Evolutionary conservation across 306 rosid species (phyloP).

Genomic region (Glycine latifolia): DNA sequence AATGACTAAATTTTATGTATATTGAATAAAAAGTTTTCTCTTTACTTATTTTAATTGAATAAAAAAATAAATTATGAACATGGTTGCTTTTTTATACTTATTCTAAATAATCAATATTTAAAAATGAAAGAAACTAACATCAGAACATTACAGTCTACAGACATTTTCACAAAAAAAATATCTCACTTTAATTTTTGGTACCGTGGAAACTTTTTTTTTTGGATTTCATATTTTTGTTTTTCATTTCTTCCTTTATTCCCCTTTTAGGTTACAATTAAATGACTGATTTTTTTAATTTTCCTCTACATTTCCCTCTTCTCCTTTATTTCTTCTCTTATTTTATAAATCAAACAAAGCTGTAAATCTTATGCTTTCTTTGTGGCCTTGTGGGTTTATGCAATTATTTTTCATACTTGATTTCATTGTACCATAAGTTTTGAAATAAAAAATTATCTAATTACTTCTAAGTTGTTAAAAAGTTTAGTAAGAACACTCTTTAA

Average conservation of each 20-base stretch:
- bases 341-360: neutral
- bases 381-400: neutral
- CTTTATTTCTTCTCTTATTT: neutral
- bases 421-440: neutral
- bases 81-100: neutral
- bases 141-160: neutral
- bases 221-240: neutral
- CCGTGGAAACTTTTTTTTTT: neutral
- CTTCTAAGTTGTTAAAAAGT: neutral
- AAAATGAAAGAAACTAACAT: too few species aligned
- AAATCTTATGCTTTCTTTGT: neutral
- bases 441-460: neutral
- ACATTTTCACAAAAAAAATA: neutral
- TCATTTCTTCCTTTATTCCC: neutral
- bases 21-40: too few species aligned
- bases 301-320: neutral
- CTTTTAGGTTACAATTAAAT: neutral
- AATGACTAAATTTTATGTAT: too few species aligned
- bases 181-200: neutral
- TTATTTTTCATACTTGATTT: neutral
- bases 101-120: neutral
- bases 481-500: neutral
- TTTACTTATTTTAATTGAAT: too few species aligned
- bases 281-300: neutral
- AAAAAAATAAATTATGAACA: neutral